phyloP scores from a whole-genome alignment of 176 grass and related monocot species.

The Lolium multiflorum region DNA sequence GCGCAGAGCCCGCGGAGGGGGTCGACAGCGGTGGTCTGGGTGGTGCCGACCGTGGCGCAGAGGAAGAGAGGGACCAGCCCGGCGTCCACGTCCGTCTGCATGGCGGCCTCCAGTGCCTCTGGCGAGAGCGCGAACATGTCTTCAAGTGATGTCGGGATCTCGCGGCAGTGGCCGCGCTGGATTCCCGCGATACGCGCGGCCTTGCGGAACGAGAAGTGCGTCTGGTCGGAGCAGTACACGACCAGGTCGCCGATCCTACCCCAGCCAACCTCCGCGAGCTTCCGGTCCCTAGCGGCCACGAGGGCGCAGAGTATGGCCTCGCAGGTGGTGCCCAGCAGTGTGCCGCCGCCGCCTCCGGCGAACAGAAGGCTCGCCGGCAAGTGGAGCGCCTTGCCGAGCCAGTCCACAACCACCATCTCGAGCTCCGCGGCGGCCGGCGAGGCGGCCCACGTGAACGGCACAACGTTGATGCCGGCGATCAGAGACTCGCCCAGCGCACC shows the following conservation, averaged over 20 bases:
- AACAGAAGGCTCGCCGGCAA: constrained; percentile 14
- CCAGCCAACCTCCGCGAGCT: constrained; percentile 34
- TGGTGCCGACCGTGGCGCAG: constrained; percentile 55
- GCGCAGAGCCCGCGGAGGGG: constrained; percentile 42
- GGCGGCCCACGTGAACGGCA: constrained; percentile 52
- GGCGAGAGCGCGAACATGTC: constrained; percentile 48
- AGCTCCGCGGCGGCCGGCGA: constrained; percentile 50
- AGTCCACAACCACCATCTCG: too few species aligned
- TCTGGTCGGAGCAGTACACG: constrained; percentile 59
- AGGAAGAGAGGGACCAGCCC: constrained; percentile 56
- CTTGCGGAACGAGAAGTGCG: constrained; percentile 53
- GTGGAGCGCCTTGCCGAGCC: too few species aligned
- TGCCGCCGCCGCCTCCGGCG: constrained; percentile 54
- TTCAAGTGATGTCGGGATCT: constrained; percentile 21
- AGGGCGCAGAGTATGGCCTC: constrained; percentile 58
- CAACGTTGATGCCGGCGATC: constrained; percentile 44
- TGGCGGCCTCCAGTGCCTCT: background rate
- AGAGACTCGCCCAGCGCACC: constrained; percentile 52
- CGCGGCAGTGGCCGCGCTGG: constrained; percentile 44
- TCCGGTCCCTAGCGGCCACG: constrained; percentile 50
- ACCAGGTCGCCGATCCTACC: constrained; percentile 40
- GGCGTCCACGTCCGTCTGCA: constrained; percentile 48
- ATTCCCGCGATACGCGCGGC: constrained; percentile 53
- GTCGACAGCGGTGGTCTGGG: constrained; percentile 48
- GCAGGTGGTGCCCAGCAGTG: constrained; percentile 51